phyloP scores from a whole-genome alignment of 2,329 filamentous ascomycete genomes.

The Botrytis galanthina region DNA sequence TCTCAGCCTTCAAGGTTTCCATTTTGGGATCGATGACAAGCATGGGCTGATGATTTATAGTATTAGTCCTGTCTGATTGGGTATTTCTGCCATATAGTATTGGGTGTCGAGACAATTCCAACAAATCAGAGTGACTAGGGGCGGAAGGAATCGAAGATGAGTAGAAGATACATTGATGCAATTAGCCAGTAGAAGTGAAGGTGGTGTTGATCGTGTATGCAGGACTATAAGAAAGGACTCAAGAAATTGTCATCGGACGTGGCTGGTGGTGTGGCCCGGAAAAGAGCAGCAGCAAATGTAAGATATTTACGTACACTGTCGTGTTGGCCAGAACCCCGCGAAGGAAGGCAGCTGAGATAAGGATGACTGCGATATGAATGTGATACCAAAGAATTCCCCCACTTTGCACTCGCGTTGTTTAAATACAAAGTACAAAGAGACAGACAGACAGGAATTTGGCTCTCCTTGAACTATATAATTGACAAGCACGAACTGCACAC shows the following conservation, averaged over 20 bases:
- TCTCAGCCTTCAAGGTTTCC: slow-evolving; percentile 24
- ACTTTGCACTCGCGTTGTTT: neutral
- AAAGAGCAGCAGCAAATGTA: slow-evolving; percentile 2
- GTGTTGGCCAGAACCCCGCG: neutral
- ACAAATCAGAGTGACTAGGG: slow-evolving; percentile 7
- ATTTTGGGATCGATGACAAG: slow-evolving; percentile 14
- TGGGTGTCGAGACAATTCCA: slow-evolving; percentile 1
- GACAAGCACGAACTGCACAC: neutral
- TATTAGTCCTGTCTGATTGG: slow-evolving; percentile 2
- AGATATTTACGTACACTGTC: neutral
- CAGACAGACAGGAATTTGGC: neutral
- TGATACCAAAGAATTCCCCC: neutral
- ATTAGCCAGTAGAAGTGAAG: slow-evolving; percentile 11
- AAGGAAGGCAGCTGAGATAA: slow-evolving; percentile 7
- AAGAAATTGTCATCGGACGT: slow-evolving; percentile 9
- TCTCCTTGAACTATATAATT: neutral
- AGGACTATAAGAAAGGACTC: neutral
- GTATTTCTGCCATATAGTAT: neutral
- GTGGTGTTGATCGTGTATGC: slow-evolving; percentile 16
- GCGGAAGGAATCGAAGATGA: slow-evolving; percentile 9
- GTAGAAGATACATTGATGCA: neutral
- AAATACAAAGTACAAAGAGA: neutral
- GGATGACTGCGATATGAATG: neutral
- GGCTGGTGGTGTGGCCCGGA: slow-evolving; percentile 13
- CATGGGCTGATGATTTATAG: slow-evolving; percentile 1